Conservation (phyloP, 768 basidiomycete genomes). For the Hericium erinaceus region DNA sequence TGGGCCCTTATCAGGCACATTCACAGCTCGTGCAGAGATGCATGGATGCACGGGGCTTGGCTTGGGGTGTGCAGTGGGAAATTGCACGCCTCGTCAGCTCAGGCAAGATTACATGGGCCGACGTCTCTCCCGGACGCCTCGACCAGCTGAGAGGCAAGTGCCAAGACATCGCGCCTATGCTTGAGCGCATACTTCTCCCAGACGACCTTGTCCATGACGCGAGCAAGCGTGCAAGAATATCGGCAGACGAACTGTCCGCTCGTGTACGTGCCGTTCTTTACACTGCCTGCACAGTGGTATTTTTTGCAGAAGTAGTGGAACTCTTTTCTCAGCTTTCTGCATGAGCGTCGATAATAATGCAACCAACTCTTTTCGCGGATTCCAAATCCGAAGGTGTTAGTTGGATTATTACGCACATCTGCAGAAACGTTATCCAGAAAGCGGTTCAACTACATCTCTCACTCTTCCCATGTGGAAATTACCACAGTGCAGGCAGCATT, state of each 20-base stretch:
- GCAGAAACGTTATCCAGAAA: no score
- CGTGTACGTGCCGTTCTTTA: slow-evolving; percentile 11
- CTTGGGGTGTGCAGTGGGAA: slow-evolving; percentile 43
- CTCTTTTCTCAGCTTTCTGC: no score
- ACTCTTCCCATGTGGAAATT: no score
- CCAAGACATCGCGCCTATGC: not conserved
- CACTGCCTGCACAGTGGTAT: not conserved
- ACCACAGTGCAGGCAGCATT: no score
- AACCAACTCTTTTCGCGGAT: no score
- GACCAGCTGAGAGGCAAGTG: slow-evolving; percentile 24
- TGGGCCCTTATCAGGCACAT: slow-evolving; percentile 20
- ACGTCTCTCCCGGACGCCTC: slow-evolving; percentile 23
- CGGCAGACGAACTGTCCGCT: slow-evolving; percentile 11
- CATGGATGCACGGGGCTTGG: slow-evolving; percentile 7
- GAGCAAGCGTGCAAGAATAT: not conserved
- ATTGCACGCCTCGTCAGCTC: slow-evolving; percentile 35
- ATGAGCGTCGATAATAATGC: no score
- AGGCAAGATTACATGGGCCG: slow-evolving; percentile 20
- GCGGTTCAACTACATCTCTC: no score
- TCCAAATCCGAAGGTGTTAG: no score
- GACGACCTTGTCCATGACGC: no score
- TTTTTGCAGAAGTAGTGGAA: no score
- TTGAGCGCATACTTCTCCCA: not conserved
- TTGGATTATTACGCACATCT: no score
- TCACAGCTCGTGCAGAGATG: not conserved